phyloP scores from a whole-genome alignment of 2,329 filamentous ascomycete species.

The Aspergillus sp. region DNA sequence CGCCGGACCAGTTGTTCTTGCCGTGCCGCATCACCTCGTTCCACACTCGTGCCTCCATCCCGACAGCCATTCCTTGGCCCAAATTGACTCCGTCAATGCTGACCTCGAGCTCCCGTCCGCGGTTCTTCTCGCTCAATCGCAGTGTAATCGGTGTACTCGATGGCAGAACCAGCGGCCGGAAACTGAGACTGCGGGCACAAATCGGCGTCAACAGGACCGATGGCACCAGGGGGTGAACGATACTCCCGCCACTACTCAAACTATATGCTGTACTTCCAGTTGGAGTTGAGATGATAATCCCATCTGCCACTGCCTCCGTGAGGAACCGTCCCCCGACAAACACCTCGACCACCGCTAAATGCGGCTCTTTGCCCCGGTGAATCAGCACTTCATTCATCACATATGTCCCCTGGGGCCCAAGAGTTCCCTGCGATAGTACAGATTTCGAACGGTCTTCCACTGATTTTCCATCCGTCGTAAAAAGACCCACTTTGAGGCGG shows the following conservation, averaged over 20 bases:
- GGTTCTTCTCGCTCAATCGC: slow-evolving; percentile 71
- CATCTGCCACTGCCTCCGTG: slow-evolving; percentile 90
- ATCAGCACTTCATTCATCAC: slow-evolving; percentile 95
- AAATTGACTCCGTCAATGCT: slow-evolving; percentile 68
- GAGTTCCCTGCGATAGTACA: slow-evolving; percentile 19
- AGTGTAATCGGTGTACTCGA: slow-evolving; percentile 78
- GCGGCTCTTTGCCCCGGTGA: slow-evolving; percentile 81
- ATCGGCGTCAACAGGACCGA: slow-evolving; percentile 89
- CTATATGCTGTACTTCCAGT: slow-evolving; percentile 95
- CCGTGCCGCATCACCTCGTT: slow-evolving; percentile 65
- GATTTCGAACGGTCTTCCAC: slow-evolving; percentile 46
- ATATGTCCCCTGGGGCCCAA: slow-evolving; percentile 44
- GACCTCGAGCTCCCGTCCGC: slow-evolving; percentile 68
- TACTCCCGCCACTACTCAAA: slow-evolving; percentile 83
- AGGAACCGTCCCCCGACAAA: slow-evolving; percentile 82
- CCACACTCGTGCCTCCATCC: slow-evolving; percentile 80
- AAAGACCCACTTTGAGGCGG: slow-evolving; percentile 78
- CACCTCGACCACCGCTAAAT: slow-evolving; percentile 86
- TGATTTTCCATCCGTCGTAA: slow-evolving; percentile 55
- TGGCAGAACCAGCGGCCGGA: slow-evolving; percentile 83
- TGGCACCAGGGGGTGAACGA: slow-evolving; percentile 87
- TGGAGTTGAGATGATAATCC: slow-evolving; percentile 87
- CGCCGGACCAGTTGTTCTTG: slow-evolving; percentile 58
- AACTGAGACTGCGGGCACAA: slow-evolving; percentile 83
- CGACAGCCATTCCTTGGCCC: slow-evolving; percentile 60